These are phyloP conservation scores for Coniella vitis DNA, from an alignment of 2,329 filamentous ascomycete genomes.

Conservation along the genomic window DNA sequence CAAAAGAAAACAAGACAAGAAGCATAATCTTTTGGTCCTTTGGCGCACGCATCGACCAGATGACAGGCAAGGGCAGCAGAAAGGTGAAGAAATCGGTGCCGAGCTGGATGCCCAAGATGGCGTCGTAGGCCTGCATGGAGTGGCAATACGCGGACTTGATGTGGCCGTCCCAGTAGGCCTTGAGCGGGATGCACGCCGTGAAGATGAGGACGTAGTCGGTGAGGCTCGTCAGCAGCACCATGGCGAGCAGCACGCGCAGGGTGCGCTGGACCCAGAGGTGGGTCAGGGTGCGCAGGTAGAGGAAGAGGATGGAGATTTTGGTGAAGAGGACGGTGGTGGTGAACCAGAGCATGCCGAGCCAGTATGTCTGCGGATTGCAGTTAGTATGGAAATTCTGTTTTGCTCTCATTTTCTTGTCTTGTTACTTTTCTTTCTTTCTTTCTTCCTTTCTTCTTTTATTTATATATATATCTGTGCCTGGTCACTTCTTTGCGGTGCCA, in stretches of 20 bases:
- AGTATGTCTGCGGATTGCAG: constrained; percentile 7
- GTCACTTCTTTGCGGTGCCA: too few species aligned
- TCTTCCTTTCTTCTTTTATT: too few species aligned
- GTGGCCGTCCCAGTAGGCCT: constrained; percentile 16
- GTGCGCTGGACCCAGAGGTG: constrained; percentile 20
- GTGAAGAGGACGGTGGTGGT: constrained; percentile 19
- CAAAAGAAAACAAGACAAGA: constrained; percentile 22
- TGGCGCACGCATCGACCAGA: constrained; percentile 18
- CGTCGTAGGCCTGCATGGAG: constrained; percentile 10
- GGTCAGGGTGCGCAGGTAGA: constrained; percentile 22
- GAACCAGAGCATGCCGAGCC: constrained; percentile 19
- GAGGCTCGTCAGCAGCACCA: constrained; percentile 17
- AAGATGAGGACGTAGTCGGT: constrained; percentile 16
- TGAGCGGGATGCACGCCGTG: constrained; percentile 20
- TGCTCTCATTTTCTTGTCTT: too few species aligned
- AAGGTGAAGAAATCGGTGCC: constrained; percentile 22
- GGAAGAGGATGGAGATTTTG: constrained; percentile 22
- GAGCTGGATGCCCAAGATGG: constrained; percentile 20
- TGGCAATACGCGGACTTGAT: constrained; percentile 8
- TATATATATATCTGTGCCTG: too few species aligned
- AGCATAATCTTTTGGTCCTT: constrained; percentile 20
- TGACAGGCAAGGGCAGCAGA: constrained; percentile 21
- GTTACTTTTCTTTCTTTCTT: too few species aligned
- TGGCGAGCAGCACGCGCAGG: constrained; percentile 12
- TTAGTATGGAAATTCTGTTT: too few species aligned